Base-by-base conservation (phyloP, 108 stramenopile species). In the Discostella pseudostelligera region DNA sequence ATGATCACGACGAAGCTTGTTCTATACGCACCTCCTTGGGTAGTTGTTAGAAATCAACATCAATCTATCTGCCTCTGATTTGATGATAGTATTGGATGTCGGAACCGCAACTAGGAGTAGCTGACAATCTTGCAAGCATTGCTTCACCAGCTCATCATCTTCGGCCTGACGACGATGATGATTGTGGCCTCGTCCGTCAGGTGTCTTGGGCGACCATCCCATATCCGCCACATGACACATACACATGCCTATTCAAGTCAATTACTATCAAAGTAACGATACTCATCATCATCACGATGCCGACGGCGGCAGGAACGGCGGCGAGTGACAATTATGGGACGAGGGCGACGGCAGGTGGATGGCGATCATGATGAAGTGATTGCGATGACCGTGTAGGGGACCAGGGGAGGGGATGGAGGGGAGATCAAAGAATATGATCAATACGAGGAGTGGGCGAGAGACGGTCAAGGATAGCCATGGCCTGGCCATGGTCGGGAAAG, bases 71-170 rank as follows among this genome's bases (percentile, higher is more conserved):
- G 39, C 49, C 65, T 70, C 72, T 21, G 36, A 13, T 4, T 17
- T 36, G n/a, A 7, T 14, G 16, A 14, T 8, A 22, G 49, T 28
- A 6, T 36, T 22, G 3, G 14, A 40, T n/a, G 36, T 20, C 8
- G 48, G 42, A 13, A 56, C 75, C 32, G 73, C 49, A 32, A 69
- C 32, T 6, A n/a, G n/a, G n/a, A n/a, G n/a, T n/a, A 77, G 37
- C 25, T 77, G 76, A 65, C 76, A 77, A 65, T 77, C 76, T 46
- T 69, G 62, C 68, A 77, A 47, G 54, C 11, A 50, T 28, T 69
- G 76, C 28, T 56, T 56, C 0, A 45, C 35, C 37, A 24, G 16
- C 37, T 16, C 25, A 17, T 16, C 56, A 0, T 22, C 47, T 8
- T 48, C 19, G 47, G 1, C 47, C 7, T 7, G 47, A 22, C n/a